Conservation (phyloP, 768 basidiomycete species). For the Coprinopsis cinerea region DNA sequence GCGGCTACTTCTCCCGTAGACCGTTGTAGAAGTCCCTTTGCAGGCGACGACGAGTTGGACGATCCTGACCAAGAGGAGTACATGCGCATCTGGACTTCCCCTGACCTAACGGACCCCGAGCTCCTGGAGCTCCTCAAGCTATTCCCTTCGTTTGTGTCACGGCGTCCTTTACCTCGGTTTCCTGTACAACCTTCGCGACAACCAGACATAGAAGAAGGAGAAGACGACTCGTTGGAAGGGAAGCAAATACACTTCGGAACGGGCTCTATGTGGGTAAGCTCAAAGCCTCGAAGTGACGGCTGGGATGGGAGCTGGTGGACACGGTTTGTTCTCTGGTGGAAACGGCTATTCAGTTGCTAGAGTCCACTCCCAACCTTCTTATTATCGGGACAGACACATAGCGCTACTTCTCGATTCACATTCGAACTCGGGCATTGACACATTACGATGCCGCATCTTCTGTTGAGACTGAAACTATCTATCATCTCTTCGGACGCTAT, state of each 20-base stretch:
- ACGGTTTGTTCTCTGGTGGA: slow-evolving; percentile 75
- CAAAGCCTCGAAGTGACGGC: slow-evolving; percentile 49
- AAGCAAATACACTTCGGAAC: slow-evolving; percentile 70
- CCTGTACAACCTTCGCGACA: slow-evolving; percentile 33
- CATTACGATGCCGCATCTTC: background rate
- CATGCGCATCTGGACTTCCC: slow-evolving; percentile 76
- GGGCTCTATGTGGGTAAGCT: slow-evolving; percentile 77
- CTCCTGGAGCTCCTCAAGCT: slow-evolving; percentile 57
- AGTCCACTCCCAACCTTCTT: background rate
- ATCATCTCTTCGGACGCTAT: too few species aligned
- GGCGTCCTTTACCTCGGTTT: slow-evolving; percentile 70
- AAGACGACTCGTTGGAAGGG: slow-evolving; percentile 46
- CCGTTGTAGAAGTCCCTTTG: slow-evolving; percentile 30
- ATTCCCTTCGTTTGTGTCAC: slow-evolving; percentile 74
- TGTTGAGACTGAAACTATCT: slow-evolving; percentile 4
- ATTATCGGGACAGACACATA: background rate
- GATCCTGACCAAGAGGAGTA: slow-evolving; percentile 40
- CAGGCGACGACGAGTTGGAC: slow-evolving; percentile 21
- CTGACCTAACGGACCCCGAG: slow-evolving; percentile 76
- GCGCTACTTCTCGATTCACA: slow-evolving; percentile 12
- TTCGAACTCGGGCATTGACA: background rate
- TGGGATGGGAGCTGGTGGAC: slow-evolving; percentile 82
- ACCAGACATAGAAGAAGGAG: slow-evolving; percentile 67
- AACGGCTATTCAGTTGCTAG: slow-evolving; percentile 64
- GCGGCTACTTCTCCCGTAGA: slow-evolving; percentile 32